phyloP scores from a whole-genome alignment of 306 rosid species.

The Cicer judaicum region DNA sequence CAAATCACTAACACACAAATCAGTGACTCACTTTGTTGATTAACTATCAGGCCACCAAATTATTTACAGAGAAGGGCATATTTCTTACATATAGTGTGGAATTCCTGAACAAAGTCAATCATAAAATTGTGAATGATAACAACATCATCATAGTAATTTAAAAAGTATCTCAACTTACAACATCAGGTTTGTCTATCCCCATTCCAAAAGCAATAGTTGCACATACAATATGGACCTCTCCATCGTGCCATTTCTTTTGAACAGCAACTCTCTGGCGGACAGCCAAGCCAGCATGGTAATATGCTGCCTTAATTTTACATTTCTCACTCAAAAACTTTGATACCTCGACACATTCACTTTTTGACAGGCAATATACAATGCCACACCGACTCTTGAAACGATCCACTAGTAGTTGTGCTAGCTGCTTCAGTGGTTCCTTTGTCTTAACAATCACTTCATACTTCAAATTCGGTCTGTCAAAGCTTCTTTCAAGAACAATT shows the following conservation, averaged over 20 bases:
- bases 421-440: slow-evolving; percentile 80
- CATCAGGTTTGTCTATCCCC: slow-evolving; percentile 99
- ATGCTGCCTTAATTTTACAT: slow-evolving; percentile 71
- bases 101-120: slow-evolving; percentile 36
- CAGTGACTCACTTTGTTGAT: background rate
- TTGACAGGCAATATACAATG: slow-evolving; percentile 93
- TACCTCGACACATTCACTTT: slow-evolving; percentile 89
- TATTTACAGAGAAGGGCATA: slow-evolving; percentile 10
- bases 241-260: slow-evolving; percentile 87
- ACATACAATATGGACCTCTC: slow-evolving; percentile 86
- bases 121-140: slow-evolving; percentile 37
- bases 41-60: slow-evolving; percentile 27
- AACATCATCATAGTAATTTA: slow-evolving; percentile 33
- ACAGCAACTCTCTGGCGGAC: slow-evolving; percentile 83
- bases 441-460: slow-evolving; percentile 85
- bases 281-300: slow-evolving; percentile 91
- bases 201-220: slow-evolving; percentile 99
- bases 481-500: slow-evolving; percentile 90
- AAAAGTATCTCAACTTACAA: slow-evolving; percentile 70
- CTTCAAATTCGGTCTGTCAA: slow-evolving; percentile 94
- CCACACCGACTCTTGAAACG: slow-evolving; percentile 81
- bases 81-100: slow-evolving; percentile 15
- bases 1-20: slow-evolving; percentile 31
- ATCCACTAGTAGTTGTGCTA: slow-evolving; percentile 64
- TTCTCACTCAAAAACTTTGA: slow-evolving; percentile 72